Conservation (phyloP, 2,329 filamentous ascomycete genomes). For the Paraconiothyrium sp. region DNA sequence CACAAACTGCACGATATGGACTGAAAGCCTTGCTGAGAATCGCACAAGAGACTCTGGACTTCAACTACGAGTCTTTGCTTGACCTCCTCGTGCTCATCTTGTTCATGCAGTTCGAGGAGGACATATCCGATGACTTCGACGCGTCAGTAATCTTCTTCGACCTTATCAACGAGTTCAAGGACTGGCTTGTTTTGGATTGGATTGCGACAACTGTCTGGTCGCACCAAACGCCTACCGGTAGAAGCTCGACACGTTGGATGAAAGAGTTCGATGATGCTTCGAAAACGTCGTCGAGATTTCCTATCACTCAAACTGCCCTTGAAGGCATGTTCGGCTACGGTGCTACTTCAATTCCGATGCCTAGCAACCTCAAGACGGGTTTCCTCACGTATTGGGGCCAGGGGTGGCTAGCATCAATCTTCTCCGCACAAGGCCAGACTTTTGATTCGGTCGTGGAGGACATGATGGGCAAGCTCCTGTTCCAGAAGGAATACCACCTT, state of each 20-base stretch:
- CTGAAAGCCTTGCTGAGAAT: slow-evolving; percentile 77
- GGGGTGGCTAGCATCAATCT: slow-evolving; percentile 54
- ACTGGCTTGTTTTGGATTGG: slow-evolving; percentile 49
- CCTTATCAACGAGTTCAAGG: slow-evolving; percentile 60
- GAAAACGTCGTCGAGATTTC: slow-evolving; percentile 38
- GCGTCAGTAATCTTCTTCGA: slow-evolving; percentile 69
- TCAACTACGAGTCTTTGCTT: slow-evolving; percentile 78
- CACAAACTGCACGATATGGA: slow-evolving; percentile 76
- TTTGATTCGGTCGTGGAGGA: slow-evolving; percentile 52
- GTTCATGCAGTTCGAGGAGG: slow-evolving; percentile 82
- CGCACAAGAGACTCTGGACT: slow-evolving; percentile 78
- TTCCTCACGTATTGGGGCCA: slow-evolving; percentile 58
- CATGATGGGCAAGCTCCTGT: slow-evolving; percentile 56
- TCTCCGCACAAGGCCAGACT: slow-evolving; percentile 37
- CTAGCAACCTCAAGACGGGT: slow-evolving; percentile 35
- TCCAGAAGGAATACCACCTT: slow-evolving; percentile 56
- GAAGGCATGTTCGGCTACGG: slow-evolving; percentile 45
- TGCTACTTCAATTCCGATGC: slow-evolving; percentile 44
- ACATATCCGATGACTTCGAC: slow-evolving; percentile 74
- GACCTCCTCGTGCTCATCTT: slow-evolving; percentile 84
- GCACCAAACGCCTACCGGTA: slow-evolving; percentile 40
- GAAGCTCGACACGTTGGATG: slow-evolving; percentile 37
- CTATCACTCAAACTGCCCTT: slow-evolving; percentile 48
- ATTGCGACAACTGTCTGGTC: slow-evolving; percentile 46
- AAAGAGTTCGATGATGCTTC: slow-evolving; percentile 35